Percentiles rank a stretch among this genome's conserved stretches.
phyloP scores from a whole-genome alignment of 768 basidiomycete species.

The Serendipita vermifera region DNA sequence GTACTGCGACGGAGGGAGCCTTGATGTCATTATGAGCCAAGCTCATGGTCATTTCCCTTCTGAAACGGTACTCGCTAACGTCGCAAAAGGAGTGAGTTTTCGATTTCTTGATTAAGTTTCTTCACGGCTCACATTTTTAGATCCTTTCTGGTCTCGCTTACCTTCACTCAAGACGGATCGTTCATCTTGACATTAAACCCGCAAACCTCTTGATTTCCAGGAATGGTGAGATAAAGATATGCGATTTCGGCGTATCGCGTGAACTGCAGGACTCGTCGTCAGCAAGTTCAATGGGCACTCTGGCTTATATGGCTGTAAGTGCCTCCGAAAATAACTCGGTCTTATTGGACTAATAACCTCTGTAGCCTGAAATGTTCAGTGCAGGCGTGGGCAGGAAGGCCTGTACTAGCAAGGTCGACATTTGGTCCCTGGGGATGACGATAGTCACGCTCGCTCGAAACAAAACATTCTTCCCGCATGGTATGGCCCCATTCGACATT shows the following conservation, averaged over 20 bases:
- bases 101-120: not conserved
- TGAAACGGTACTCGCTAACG: conserved; percentile 54
- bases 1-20: conserved; percentile 69
- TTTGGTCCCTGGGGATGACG: conserved; percentile 95
- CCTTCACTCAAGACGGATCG: conserved; percentile 79
- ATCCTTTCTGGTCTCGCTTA: conserved; percentile 86
- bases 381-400: conserved; percentile 84
- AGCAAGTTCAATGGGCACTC: conserved; percentile 94
- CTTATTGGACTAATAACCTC: not conserved
- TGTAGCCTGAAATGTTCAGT: conserved; percentile 33
- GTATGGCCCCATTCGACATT: conserved; percentile 67
- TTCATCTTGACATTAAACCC: conserved; percentile 93
- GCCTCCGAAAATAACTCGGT: no score
- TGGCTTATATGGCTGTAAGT: conserved; percentile 97
- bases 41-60: conserved; percentile 65
- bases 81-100: conserved; percentile 12
- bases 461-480: conserved; percentile 92
- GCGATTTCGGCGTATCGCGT: conserved; percentile 98
- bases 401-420: conserved; percentile 93
- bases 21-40: conserved; percentile 80
- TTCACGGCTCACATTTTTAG: conserved; percentile 27
- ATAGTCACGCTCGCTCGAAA: conserved; percentile 89
- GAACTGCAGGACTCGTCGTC: conserved; percentile 85
- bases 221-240: conserved; percentile 81
- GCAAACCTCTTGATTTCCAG: conserved; percentile 83